Evolutionary conservation across 768 basidiomycete species (phyloP), one percentile per base, ranked within the genome.

Genomic region (Dacryopinax primogenitus): DNA sequence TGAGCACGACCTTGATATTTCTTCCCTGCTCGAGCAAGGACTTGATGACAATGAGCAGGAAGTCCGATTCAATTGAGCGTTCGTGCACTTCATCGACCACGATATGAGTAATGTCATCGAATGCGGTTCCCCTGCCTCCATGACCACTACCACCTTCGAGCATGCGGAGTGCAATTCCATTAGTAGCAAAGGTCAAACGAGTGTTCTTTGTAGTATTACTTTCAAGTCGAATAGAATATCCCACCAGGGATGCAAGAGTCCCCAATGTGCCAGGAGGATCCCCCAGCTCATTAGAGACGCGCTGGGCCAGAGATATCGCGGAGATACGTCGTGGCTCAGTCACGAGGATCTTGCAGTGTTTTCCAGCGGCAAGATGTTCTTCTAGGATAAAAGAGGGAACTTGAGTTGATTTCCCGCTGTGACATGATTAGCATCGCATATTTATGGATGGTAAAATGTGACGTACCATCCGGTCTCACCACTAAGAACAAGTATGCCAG

Each of bases 61-160:
- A 99, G 74, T 98, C 95, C 0, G 92, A 94, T 72, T 99, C 95
- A 69, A 99, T 96, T 6, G 87, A 91, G 23, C 95, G 86, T 77
- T 99, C 95, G 71, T 99, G 95, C 58, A 96, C 90, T 78, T 99
- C 95, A 69, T 99, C 95, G 44, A 98, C 87, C 66, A 99, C 87
- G 72, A 99, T 86, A 71, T 96, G 93, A n/a, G 96, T 97, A 64
- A 97, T 85, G 68, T 97, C 94, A 71, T 95, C 92, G 68, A 97
- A 90, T 1, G 89, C 86, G 6, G 84, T 85, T n/a, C 86, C 86
- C 67, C 83, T 82, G 6, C 86, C 87, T 18, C 79, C 82, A 41
- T 79, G 79, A 2, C 86, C 85, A 26, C 84, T 83, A 2, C 88
- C 87, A 33, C 84, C 81, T 78, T 99, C 95, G n/a, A 99, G 77